Base-by-base conservation (phyloP, 345 rosid genomes). In the Eucalyptus globulus region DNA sequence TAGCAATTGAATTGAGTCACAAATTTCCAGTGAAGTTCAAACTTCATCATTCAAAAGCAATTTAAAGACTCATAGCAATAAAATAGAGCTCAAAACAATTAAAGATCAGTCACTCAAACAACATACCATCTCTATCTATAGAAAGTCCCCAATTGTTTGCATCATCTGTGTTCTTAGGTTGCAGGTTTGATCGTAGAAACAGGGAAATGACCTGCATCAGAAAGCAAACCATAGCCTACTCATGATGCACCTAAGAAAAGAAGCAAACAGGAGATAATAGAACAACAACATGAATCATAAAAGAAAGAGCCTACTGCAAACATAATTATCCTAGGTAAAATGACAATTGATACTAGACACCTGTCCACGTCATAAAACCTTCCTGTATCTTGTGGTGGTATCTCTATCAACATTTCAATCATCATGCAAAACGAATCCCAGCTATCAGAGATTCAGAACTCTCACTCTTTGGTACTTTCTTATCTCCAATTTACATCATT, bases 191-290 rank as follows among this genome's bases (percentile, higher is more conserved):
- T 83, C 98, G 93, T 87, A 95, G 89, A 91, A 92, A 95, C 91
- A 97, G 81, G 62, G 99, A 94, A 94, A 97, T 94, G 86, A 97
- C 98, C 99, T 97, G 95, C 89, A 94, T 87, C 89, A 92, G 89
- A 86, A 88, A 93, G 69, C 72, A 88, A 53, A 86, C n/a, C 58
- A 51, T 56, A 47, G 54, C 34, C 47, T 87, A 17, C 31, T 22
- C 9, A 56, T 56, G 83, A 40, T 40, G 37, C 31, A 58, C 31
- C 17, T 43, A 19, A 65, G 80, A 29, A 47, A 87, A 49, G 19
- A 87, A 56, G 53, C 50, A 40, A 87, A 40, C 47, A 22, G 19
- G 60, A 56, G 69, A 87, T 87, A 22, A 40, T 54, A 31, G 51
- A 86, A 14, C 22, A 49, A n/a, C 58, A 50, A 53, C 80, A 67